phyloP scores from a whole-genome alignment of 2,329 filamentous ascomycete genomes.

The Pyricularia sp. region DNA sequence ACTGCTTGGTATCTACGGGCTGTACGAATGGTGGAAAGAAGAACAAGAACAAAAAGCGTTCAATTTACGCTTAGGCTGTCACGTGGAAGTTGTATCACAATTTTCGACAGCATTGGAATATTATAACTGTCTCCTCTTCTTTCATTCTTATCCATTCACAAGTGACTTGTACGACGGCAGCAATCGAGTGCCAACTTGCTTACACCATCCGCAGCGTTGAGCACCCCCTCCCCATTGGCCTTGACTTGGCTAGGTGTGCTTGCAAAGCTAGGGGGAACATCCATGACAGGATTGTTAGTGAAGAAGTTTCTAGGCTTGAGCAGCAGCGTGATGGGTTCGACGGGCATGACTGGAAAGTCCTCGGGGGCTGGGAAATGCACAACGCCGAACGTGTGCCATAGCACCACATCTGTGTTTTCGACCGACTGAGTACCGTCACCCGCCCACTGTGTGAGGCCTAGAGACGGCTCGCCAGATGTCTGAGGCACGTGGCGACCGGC shows the following conservation, averaged over 20 bases:
- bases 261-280: constrained; percentile 69
- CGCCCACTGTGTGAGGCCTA: constrained; percentile 62
- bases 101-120: no score
- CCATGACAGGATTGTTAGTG: constrained; percentile 65
- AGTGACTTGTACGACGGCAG: not conserved
- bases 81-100: no score
- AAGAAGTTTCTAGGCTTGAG: constrained; percentile 80
- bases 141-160: not conserved
- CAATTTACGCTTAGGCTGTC: no score
- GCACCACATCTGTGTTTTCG: constrained; percentile 66
- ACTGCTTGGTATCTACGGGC: no score
- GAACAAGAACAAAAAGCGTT: no score
- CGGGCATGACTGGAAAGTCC: constrained; percentile 89
- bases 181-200: constrained; percentile 26
- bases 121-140: no score
- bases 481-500: constrained; percentile 83
- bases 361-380: constrained; percentile 85
- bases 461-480: constrained; percentile 69
- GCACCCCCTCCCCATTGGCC: constrained; percentile 30
- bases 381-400: constrained; percentile 91
- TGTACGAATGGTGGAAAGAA: no score
- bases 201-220: constrained; percentile 38
- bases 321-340: constrained; percentile 73
- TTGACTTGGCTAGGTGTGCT: constrained; percentile 62
- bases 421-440: not conserved